A percentile compares a stretch with the other conserved stretches of the same genome.
phyloP scores from a whole-genome alignment of 768 basidiomycete genomes.

The Tremella mesenterica region DNA sequence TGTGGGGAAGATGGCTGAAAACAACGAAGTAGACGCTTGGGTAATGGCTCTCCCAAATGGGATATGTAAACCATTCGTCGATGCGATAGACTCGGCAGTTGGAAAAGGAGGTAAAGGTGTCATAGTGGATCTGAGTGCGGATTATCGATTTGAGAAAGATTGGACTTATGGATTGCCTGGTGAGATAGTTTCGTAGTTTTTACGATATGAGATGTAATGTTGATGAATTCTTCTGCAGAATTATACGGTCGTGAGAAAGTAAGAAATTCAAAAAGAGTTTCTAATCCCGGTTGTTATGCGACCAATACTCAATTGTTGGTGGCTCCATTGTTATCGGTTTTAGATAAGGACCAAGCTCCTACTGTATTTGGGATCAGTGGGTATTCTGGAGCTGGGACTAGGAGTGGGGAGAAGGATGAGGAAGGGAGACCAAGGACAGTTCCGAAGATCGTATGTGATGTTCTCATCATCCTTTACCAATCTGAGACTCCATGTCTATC shows the following conservation, averaged over 20 bases:
- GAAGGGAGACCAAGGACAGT: constrained; percentile 64
- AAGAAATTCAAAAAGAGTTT: constrained; percentile 68
- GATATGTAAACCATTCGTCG: constrained; percentile 89
- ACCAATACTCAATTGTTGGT: constrained; percentile 86
- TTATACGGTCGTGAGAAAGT: constrained; percentile 69
- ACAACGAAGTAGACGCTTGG: constrained; percentile 92
- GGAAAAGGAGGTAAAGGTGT: constrained; percentile 59
- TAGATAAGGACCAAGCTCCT: constrained; percentile 56
- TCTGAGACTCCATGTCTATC: background rate
- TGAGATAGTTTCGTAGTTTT: constrained; percentile 50
- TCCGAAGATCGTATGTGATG: constrained; percentile 59
- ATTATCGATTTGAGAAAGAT: constrained; percentile 84
- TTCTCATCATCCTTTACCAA: background rate
- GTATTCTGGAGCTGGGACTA: constrained; percentile 89
- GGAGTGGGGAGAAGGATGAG: constrained; percentile 56
- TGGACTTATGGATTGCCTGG: constrained; percentile 99
- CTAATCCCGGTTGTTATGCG: constrained; percentile 96
- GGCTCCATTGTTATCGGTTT: constrained; percentile 71
- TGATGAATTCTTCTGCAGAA: constrained; percentile 52
- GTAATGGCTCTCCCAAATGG: constrained; percentile 99
- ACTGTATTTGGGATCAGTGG: constrained; percentile 90
- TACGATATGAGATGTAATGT: constrained; percentile 9
- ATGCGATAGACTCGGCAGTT: constrained; percentile 75
- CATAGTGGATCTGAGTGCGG: constrained; percentile 84
- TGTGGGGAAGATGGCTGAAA: constrained; percentile 79